Conservation (phyloP, 345 rosid genomes). For the Gossypium arboreum region DNA sequence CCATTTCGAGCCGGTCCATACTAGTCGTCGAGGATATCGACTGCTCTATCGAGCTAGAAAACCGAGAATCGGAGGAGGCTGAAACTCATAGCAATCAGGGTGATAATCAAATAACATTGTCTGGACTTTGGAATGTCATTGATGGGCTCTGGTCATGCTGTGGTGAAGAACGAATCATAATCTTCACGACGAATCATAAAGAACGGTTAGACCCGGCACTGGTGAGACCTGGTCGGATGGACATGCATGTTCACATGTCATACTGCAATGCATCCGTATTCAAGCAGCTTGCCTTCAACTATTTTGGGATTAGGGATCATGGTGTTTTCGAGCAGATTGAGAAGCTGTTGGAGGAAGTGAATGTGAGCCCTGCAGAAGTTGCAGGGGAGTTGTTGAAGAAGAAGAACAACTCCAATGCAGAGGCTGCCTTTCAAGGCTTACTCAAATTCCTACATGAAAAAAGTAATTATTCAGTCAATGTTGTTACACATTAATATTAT, state of each 20-base stretch:
- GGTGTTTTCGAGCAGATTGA: constrained; percentile 15
- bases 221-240: constrained; percentile 32
- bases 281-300: constrained; percentile 24
- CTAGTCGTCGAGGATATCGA: constrained; percentile 32
- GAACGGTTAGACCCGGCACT: constrained; percentile 30
- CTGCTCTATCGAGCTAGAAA: constrained; percentile 21
- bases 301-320: constrained; percentile 12
- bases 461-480: not conserved
- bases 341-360: constrained; percentile 5
- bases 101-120: not conserved
- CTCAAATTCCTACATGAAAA: constrained; percentile 2
- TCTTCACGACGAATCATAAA: constrained; percentile 29
- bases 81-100: not conserved
- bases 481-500: not conserved
- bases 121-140: constrained; percentile 19
- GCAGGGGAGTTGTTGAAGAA: constrained; percentile 26
- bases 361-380: constrained; percentile 22
- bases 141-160: constrained; percentile 27
- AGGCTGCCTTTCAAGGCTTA: constrained; percentile 13
- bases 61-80: constrained; percentile 11
- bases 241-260: constrained; percentile 31
- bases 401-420: not conserved
- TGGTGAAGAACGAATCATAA: constrained; percentile 21
- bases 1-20: constrained; percentile 22
- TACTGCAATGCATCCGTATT: constrained; percentile 23